Evolutionary conservation across 805 yeast genomes (phyloP).

Genomic region (Blastobotrys peoriensis): DNA sequence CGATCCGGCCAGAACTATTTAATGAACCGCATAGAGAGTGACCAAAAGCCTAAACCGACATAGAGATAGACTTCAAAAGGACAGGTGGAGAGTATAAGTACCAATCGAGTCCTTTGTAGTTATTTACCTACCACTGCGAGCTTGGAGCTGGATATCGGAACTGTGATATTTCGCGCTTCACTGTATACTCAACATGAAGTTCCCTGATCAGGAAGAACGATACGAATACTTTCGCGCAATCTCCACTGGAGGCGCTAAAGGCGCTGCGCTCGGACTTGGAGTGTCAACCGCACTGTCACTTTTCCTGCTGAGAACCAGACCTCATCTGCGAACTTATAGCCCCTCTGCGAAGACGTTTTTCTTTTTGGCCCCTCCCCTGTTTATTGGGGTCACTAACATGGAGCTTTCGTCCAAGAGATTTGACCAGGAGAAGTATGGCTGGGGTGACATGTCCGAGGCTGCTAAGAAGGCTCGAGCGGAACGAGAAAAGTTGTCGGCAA

Average conservation of each 20-base stretch:
- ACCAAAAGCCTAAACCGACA: no score
- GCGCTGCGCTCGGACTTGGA: conserved; percentile 49
- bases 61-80: no score
- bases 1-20: no score
- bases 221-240: conserved; percentile 58
- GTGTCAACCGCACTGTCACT: conserved; percentile 48
- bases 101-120: no score
- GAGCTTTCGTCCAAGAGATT: conserved; percentile 66
- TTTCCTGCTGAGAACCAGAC: conserved; percentile 41
- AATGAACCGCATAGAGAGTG: no score
- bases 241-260: conserved; percentile 55
- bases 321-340: conserved; percentile 22
- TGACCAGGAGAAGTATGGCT: conserved; percentile 55
- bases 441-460: conserved; percentile 27
- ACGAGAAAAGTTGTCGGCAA: background rate
- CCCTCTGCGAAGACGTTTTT: conserved; percentile 47
- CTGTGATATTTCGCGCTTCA: no score
- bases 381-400: conserved; percentile 55
- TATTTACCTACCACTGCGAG: no score
- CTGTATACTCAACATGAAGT: conserved; percentile 54
- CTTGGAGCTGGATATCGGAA: no score
- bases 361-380: conserved; percentile 61
- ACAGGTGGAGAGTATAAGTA: no score
- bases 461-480: conserved; percentile 29
- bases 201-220: conserved; percentile 59